phyloP scores from a whole-genome alignment of 1,139 yeast species.

The Kodamaea suecica region DNA sequence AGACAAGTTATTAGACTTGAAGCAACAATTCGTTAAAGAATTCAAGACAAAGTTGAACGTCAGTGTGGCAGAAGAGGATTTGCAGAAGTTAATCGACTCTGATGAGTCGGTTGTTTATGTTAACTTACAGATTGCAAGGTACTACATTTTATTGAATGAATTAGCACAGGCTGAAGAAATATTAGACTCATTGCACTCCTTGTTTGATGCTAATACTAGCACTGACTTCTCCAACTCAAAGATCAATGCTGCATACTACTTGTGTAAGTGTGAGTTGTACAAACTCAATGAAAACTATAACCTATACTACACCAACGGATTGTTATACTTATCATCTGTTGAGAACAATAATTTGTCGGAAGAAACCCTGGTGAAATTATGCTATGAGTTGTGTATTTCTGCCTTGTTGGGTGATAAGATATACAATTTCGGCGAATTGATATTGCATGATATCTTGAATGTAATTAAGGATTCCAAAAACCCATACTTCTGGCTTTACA shows the following conservation, averaged over 20 bases:
- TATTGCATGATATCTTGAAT: constrained; percentile 80
- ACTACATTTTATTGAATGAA: constrained; percentile 56
- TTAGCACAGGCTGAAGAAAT: constrained; percentile 64
- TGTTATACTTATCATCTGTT: constrained; percentile 49
- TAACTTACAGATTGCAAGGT: constrained; percentile 75
- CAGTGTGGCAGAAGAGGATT: constrained; percentile 33
- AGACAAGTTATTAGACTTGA: constrained; percentile 52
- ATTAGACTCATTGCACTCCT: constrained; percentile 57
- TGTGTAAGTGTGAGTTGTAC: constrained; percentile 74
- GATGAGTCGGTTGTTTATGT: constrained; percentile 55
- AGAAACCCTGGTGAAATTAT: constrained; percentile 39
- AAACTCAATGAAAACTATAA: constrained; percentile 77
- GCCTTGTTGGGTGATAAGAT: constrained; percentile 90
- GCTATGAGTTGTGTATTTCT: constrained; percentile 79
- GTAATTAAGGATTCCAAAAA: constrained; percentile 44
- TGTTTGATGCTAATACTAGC: constrained; percentile 44
- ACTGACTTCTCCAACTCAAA: constrained; percentile 52
- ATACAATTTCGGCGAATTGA: constrained; percentile 92
- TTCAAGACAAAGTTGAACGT: constrained; percentile 21
- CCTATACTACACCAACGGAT: constrained; percentile 64
- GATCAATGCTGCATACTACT: constrained; percentile 80
- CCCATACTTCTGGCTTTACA: constrained; percentile 69
- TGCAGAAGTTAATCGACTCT: constrained; percentile 34
- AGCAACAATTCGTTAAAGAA: constrained; percentile 44
- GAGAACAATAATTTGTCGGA: constrained; percentile 31